Conservation (phyloP, 2,329 filamentous ascomycete species). For the Curvularia lunata region DNA sequence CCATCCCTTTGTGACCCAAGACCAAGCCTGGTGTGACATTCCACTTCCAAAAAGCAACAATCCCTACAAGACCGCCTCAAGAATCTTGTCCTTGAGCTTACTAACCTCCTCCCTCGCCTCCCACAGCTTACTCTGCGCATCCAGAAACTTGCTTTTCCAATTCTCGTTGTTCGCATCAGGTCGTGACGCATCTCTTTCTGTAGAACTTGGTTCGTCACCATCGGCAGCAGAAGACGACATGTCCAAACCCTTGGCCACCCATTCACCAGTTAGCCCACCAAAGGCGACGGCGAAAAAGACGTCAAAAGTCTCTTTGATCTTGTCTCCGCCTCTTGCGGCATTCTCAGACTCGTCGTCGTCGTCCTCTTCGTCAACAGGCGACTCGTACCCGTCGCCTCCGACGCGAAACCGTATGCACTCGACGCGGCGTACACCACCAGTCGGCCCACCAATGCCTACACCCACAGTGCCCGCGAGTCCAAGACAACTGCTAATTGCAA, state of each 20-base stretch:
- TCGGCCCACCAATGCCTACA: slow-evolving; percentile 44
- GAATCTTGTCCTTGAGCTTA: slow-evolving; percentile 46
- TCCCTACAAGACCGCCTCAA: slow-evolving; percentile 47
- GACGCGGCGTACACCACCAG: slow-evolving; percentile 48
- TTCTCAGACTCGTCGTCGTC: slow-evolving; percentile 29
- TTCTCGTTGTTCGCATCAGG: slow-evolving; percentile 17
- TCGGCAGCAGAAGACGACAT: background rate
- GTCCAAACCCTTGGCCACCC: slow-evolving; percentile 51
- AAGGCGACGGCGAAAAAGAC: slow-evolving; percentile 53
- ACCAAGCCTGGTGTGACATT: background rate
- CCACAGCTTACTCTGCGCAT: slow-evolving; percentile 44
- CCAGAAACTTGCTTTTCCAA: slow-evolving; percentile 47
- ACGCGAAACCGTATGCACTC: slow-evolving; percentile 52
- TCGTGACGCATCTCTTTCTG: slow-evolving; percentile 15
- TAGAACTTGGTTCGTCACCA: background rate
- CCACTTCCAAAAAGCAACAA: too few species aligned
- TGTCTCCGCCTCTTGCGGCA: slow-evolving; percentile 15
- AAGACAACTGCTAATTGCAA: slow-evolving; percentile 54
- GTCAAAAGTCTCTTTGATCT: slow-evolving; percentile 52
- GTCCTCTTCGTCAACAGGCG: slow-evolving; percentile 51
- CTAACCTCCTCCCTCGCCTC: slow-evolving; percentile 45
- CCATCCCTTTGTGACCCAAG: background rate
- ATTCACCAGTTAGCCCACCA: slow-evolving; percentile 52
- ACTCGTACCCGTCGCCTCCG: slow-evolving; percentile 50
- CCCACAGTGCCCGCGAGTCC: slow-evolving; percentile 45